Conservation (phyloP, 768 basidiomycete species). For the Phaeotremella fagi region DNA sequence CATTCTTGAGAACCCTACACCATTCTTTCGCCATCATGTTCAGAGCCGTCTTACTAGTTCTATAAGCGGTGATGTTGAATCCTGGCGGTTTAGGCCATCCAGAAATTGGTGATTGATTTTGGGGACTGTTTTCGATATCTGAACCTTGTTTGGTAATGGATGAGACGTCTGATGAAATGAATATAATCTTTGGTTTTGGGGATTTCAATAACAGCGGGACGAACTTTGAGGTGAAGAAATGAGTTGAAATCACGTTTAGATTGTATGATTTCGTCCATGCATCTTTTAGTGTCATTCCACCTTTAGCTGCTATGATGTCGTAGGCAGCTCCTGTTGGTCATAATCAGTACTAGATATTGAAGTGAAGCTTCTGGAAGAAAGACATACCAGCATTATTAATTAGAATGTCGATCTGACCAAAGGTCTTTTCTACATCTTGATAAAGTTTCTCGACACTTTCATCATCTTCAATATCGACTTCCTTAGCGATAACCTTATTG, state of each 20-base stretch:
- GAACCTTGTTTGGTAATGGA: too few species aligned
- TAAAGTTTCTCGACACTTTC: slow-evolving; percentile 3
- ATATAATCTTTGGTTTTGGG: neutral
- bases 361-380: too few species aligned
- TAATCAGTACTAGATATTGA: too few species aligned
- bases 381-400: slow-evolving; percentile 18
- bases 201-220: slow-evolving; percentile 4
- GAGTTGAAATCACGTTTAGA: slow-evolving; percentile 17
- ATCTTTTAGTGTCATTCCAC: neutral
- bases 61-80: slow-evolving; percentile 3
- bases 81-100: slow-evolving; percentile 8
- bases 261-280: neutral
- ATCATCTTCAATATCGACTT: slow-evolving; percentile 13
- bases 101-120: slow-evolving; percentile 2
- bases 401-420: slow-evolving; percentile 11
- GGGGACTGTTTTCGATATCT: neutral
- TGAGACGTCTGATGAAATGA: slow-evolving; percentile 4
- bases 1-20: slow-evolving; percentile 1
- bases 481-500: slow-evolving; percentile 11
- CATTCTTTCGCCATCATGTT: slow-evolving; percentile 10
- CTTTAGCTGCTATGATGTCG: neutral
- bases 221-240: slow-evolving; percentile 20
- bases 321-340: slow-evolving; percentile 1
- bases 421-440: slow-evolving; percentile 6
- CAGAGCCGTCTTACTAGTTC: slow-evolving; percentile 3